Evolutionary conservation across 768 basidiomycete genomes (phyloP).

Genomic region (Tricholoma flavovirens): DNA sequence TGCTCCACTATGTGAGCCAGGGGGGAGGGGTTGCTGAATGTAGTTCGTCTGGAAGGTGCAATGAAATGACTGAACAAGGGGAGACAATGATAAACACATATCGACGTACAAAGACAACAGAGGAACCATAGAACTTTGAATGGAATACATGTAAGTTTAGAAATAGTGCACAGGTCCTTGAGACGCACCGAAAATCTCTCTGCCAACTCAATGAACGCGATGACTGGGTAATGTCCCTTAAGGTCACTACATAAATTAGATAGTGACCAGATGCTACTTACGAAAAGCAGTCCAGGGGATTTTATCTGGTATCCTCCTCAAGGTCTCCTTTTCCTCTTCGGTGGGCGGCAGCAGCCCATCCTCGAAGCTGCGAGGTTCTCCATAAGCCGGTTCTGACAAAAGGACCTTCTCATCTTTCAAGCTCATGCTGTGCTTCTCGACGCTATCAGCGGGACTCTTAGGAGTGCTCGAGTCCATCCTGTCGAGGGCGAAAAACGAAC

Average conservation of each 20-base stretch:
- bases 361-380: slow-evolving; percentile 26
- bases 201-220: slow-evolving; percentile 62
- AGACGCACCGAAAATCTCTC: slow-evolving; percentile 64
- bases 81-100: neutral
- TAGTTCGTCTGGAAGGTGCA: slow-evolving; percentile 53
- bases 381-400: neutral
- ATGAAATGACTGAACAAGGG: neutral
- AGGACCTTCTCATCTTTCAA: slow-evolving; percentile 1
- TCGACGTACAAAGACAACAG: slow-evolving; percentile 43
- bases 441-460: neutral
- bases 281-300: slow-evolving; percentile 56
- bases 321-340: slow-evolving; percentile 50
- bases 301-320: slow-evolving; percentile 55
- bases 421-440: neutral
- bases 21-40: slow-evolving; percentile 66
- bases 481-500: neutral
- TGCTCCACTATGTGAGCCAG: slow-evolving; percentile 60
- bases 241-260: neutral
- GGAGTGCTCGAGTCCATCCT: neutral
- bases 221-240: slow-evolving; percentile 33
- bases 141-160: neutral
- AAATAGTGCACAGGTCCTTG: neutral
- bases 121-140: slow-evolving; percentile 37
- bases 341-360: slow-evolving; percentile 61
- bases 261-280: slow-evolving; percentile 20